Evolutionary conservation across 1,284 basidiomycete species (phyloP).

Genomic region (Cronartium quercuum): DNA sequence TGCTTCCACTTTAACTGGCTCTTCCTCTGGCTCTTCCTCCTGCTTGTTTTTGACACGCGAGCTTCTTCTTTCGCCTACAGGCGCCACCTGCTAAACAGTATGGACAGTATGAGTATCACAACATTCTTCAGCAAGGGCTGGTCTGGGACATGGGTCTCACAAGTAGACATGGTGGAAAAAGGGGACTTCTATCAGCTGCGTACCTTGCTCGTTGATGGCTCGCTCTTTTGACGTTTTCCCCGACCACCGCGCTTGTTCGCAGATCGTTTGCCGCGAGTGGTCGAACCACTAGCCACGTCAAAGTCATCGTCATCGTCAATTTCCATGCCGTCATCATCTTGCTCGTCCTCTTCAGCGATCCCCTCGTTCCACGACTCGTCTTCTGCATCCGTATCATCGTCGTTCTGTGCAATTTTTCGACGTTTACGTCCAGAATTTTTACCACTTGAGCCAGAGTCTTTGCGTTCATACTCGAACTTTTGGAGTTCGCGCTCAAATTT

Average conservation of each 20-base stretch:
- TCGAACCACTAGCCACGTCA: not conserved
- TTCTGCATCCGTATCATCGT: constrained; percentile 25
- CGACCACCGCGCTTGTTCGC: not conserved
- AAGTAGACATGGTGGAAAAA: not conserved
- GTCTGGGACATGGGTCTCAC: no score
- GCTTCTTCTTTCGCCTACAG: constrained; percentile 27
- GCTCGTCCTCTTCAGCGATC: constrained; percentile 12
- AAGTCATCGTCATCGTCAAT: not conserved
- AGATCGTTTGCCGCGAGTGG: no score
- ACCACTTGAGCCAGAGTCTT: not conserved
- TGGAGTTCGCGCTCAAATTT: constrained; percentile 17
- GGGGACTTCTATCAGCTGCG: not conserved
- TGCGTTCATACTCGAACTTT: not conserved
- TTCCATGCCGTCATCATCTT: not conserved
- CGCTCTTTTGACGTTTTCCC: not conserved
- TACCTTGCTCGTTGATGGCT: not conserved
- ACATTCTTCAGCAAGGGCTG: no score
- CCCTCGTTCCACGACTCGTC: constrained; percentile 2
- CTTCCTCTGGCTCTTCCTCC: constrained; percentile 21
- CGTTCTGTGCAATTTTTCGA: not conserved
- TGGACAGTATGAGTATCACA: no score
- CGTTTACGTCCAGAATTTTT: constrained; percentile 11
- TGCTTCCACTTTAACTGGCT: constrained; percentile 14
- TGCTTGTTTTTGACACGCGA: constrained; percentile 17
- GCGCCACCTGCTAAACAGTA: not conserved